Evolutionary conservation across 805 yeast genomes (phyloP), one percentile per base, ranked within the genome.

Genomic region (Tetrapisispora phaffii): DNA sequence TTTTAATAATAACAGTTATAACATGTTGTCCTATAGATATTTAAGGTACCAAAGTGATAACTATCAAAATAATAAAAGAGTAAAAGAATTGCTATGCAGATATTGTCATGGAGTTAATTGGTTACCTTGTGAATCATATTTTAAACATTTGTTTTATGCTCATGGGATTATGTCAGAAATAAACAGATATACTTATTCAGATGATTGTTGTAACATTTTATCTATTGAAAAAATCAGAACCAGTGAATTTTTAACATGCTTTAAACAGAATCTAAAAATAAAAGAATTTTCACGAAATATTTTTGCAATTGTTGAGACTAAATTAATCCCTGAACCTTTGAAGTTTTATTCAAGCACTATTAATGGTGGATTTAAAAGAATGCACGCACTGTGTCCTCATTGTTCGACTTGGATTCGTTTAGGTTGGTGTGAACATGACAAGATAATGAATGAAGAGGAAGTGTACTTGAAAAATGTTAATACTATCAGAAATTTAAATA

Each of bases 81-180:
- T 16, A 5, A 51, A 46, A 20, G 54, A 55, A 24, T 34, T 52
- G 3, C 22, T 56, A 42, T 55, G 59, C 29, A 37, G 58, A 31
- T 47, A 49, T 28, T 56, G 60, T 39, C 48, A 51, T 32, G 59
- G 58, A 6, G 45, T 45, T 12, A 55, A 55, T 38, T 56, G 60
- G 60, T 39, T 56, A 2, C 19, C 31, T 8, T 39, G 39, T 15
- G 17, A 23, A 4, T 21, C 23, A 16, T 52, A 45, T 19, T 52
- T 55, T 34, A 43, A 47, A 39, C 60, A 56, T 44, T 34, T 56
- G 21, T 52, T 55, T 34, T 43, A 42, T 8, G 56, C 56, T 2
- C 60, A 56, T 40, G 60, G 60, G 1, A 51, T 56, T 9, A 41
- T 50, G 35, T 49, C 57, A 33, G 44, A 41, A 28, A 34, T 41